Conservation (phyloP, 23 red algal species). For the Chondrus crispus region DNA sequence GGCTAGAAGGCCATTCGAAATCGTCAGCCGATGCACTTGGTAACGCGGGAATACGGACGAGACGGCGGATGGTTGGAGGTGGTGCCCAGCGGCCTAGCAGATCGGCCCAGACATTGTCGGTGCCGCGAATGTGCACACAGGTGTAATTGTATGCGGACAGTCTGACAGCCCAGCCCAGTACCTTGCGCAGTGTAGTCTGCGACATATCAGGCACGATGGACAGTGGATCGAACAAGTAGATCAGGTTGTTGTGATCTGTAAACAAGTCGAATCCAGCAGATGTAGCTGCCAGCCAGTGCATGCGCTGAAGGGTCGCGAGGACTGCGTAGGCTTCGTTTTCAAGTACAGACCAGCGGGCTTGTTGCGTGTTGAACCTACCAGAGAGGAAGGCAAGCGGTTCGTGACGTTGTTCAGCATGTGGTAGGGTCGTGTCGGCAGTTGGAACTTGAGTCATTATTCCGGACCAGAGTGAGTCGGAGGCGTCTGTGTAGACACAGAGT, state of each 20-base stretch:
- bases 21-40: background rate
- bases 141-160: background rate
- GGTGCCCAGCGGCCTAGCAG: background rate
- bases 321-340: background rate
- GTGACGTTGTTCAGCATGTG: background rate
- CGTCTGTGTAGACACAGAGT: background rate
- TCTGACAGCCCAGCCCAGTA: background rate
- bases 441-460: background rate
- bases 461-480: background rate
- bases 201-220: background rate
- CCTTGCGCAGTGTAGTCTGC: background rate
- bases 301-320: background rate
- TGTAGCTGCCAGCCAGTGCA: background rate
- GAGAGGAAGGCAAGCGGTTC: background rate
- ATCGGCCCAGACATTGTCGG: conserved; percentile 8
- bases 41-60: background rate
- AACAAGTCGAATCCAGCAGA: background rate
- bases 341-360: background rate
- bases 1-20: background rate
- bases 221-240: background rate
- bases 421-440: background rate
- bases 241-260: background rate
- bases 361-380: background rate
- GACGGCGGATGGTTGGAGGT: background rate
- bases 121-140: background rate